These are phyloP conservation scores for Boletus rubroflammeus DNA, from an alignment of 768 basidiomycete species.

Conservation along the genomic window DNA sequence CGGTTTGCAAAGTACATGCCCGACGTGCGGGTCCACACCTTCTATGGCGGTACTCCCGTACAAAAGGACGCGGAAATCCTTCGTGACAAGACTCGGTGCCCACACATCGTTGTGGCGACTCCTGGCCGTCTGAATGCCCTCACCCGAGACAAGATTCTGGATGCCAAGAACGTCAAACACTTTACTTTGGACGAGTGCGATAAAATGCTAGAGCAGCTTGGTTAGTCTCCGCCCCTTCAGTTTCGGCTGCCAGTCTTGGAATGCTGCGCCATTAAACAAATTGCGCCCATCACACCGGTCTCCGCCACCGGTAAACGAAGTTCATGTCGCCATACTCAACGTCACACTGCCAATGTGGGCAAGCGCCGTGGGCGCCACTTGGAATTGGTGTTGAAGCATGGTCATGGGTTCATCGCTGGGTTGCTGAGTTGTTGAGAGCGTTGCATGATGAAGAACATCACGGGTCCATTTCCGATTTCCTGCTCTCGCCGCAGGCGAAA, in stretches of 20 bases:
- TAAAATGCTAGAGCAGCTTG: conserved; percentile 99
- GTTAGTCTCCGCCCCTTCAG: conserved; percentile 82
- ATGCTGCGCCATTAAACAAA: conserved; percentile 44
- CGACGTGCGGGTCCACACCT: conserved; percentile 93
- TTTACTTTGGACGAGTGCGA: conserved; percentile 99
- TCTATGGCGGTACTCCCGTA: conserved; percentile 96
- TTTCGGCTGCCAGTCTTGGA: conserved; percentile 55
- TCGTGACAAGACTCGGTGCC: conserved; percentile 95
- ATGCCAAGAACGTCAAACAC: conserved; percentile 96
- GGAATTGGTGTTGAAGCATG: conserved; percentile 37
- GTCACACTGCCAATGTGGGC: conserved; percentile 39
- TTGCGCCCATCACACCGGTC: conserved; percentile 41
- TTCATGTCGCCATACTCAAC: conserved; percentile 38
- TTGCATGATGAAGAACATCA: conserved; percentile 35
- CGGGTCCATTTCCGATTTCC: conserved; percentile 32
- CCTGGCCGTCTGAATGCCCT: conserved; percentile 97
- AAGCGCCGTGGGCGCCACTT: conserved; percentile 38
- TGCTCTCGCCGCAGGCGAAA: conserved; percentile 29
- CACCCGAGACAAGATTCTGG: conserved; percentile 90
- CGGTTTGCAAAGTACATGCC: conserved; percentile 99
- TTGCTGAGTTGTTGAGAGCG: conserved; percentile 38
- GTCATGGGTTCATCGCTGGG: conserved; percentile 34
- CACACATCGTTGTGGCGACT: conserved; percentile 98
- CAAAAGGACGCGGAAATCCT: conserved; percentile 91
- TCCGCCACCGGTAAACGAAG: conserved; percentile 28